phyloP scores from a whole-genome alignment of 2,329 filamentous ascomycete species.

The Zelopaecilomyces penicillatus region DNA sequence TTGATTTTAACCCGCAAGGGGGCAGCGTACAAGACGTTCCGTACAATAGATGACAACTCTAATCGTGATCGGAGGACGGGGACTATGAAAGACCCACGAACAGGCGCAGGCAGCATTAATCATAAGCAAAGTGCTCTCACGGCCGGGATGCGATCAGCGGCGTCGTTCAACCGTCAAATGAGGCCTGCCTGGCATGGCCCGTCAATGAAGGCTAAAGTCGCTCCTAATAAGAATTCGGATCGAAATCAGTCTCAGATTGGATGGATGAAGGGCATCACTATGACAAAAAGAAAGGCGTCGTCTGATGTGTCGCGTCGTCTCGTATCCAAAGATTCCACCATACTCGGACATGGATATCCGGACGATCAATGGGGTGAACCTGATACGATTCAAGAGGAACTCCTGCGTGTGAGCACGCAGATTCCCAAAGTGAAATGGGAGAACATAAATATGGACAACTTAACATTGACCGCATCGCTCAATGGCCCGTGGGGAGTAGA shows the following conservation, averaged over 20 bases:
- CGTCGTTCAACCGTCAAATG: slow-evolving; percentile 19
- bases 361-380: slow-evolving; percentile 52
- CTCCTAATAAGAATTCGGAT: slow-evolving; percentile 32
- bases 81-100: slow-evolving; percentile 54
- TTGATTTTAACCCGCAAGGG: slow-evolving; percentile 73
- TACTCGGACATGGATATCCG: slow-evolving; percentile 43
- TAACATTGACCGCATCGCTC: slow-evolving; percentile 51
- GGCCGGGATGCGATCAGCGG: slow-evolving; percentile 32
- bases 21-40: slow-evolving; percentile 77
- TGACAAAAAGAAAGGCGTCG: slow-evolving; percentile 46
- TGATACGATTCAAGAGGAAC: slow-evolving; percentile 56
- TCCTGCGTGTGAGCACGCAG: slow-evolving; percentile 52
- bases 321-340: slow-evolving; percentile 42
- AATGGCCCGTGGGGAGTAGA: slow-evolving; percentile 56
- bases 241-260: slow-evolving; percentile 51
- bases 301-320: slow-evolving; percentile 33
- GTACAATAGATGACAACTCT: slow-evolving; percentile 55
- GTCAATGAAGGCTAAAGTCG: slow-evolving; percentile 50
- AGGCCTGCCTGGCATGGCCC: slow-evolving; percentile 43
- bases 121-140: slow-evolving; percentile 37
- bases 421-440: slow-evolving; percentile 58
- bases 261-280: slow-evolving; percentile 62
- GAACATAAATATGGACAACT: slow-evolving; percentile 53
- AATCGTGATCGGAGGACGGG: slow-evolving; percentile 49
- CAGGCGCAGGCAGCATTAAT: slow-evolving; percentile 33